phyloP scores from a whole-genome alignment of 768 basidiomycete genomes.

The Termitomyces sp. region DNA sequence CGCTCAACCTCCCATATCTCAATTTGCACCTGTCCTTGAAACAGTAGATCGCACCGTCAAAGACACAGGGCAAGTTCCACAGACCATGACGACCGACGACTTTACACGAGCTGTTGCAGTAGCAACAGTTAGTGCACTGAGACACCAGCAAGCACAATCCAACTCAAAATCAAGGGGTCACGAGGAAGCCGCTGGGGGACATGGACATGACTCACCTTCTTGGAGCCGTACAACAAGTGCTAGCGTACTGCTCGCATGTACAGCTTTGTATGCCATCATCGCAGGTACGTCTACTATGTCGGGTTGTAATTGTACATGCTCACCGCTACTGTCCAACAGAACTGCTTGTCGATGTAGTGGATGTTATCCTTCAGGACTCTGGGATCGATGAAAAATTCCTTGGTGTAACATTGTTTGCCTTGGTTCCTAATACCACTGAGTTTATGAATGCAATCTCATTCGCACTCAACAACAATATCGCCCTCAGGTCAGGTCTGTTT shows the following conservation, averaged over 20 bases:
- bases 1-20: constrained; percentile 30
- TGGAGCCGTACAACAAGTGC: constrained; percentile 92
- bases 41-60: constrained; percentile 77
- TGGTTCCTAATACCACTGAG: constrained; percentile 98
- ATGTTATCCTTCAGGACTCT: constrained; percentile 84
- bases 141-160: constrained; percentile 65
- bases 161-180: constrained; percentile 42
- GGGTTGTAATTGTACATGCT: not conserved
- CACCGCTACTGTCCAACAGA: constrained; percentile 42
- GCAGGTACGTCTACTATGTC: constrained; percentile 59
- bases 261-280: constrained; percentile 89
- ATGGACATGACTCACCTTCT: constrained; percentile 89
- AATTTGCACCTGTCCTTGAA: constrained; percentile 63
- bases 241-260: constrained; percentile 84
- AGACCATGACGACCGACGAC: constrained; percentile 74
- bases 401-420: constrained; percentile 91
- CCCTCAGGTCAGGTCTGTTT: constrained; percentile 62
- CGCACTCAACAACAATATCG: constrained; percentile 94
- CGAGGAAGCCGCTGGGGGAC: constrained; percentile 49
- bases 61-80: constrained; percentile 51
- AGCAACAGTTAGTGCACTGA: constrained; percentile 85
- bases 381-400: constrained; percentile 98
- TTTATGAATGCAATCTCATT: constrained; percentile 99
- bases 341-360: constrained; percentile 91
- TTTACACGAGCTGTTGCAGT: constrained; percentile 92